Evolutionary conservation across 441 rosid species (phyloP).

Genomic region (Codiaeum variegatum): DNA sequence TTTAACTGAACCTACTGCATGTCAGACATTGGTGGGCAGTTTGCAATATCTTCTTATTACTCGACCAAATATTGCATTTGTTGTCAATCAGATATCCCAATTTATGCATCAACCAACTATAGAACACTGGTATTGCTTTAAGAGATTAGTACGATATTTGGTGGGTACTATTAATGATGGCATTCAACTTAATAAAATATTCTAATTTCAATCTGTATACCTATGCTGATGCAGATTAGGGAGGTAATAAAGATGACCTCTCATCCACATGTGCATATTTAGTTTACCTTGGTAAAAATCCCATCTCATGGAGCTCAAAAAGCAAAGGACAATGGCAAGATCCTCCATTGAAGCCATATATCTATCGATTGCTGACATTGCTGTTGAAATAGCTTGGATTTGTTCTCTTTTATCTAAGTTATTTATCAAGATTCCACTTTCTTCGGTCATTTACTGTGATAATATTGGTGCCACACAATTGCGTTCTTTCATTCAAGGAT

Average conservation of each 20-base stretch:
- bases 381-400: neutral
- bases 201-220: neutral
- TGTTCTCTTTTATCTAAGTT: neutral
- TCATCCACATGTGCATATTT: neutral
- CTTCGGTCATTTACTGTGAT: neutral
- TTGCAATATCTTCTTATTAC: too few relatives aligned
- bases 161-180: neutral
- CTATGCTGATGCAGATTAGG: neutral
- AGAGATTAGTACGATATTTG: neutral
- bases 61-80: too few relatives aligned
- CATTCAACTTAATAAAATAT: neutral
- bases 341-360: neutral
- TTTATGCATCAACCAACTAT: neutral
- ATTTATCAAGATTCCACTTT: too few relatives aligned
- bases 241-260: neutral
- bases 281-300: neutral
- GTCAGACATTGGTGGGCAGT: too few relatives aligned
- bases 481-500: neutral
- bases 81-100: neutral
- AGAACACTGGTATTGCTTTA: neutral
- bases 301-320: neutral
- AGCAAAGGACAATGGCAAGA: neutral
- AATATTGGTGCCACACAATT: neutral
- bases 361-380: neutral
- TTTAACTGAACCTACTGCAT: too few relatives aligned